These are phyloP conservation scores for Rhodotorula sp. DNA, from an alignment of 1,284 basidiomycete genomes.

Conservation along the genomic window DNA sequence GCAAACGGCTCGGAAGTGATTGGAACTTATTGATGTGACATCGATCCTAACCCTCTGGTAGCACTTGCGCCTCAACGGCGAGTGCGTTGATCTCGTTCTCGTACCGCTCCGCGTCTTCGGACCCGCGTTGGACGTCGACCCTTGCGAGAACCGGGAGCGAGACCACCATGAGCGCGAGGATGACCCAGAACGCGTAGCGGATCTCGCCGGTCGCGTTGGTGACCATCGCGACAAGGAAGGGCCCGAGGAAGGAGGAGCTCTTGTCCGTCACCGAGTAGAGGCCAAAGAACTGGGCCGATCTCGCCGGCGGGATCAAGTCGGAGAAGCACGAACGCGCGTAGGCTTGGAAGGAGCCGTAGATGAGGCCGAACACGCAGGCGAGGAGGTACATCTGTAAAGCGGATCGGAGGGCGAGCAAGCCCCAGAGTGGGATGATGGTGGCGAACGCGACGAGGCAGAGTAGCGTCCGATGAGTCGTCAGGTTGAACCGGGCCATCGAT, in stretches of 20 bases:
- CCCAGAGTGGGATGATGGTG: conserved; percentile 72
- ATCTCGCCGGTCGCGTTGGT: conserved; percentile 80
- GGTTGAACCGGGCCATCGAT: conserved; percentile 1
- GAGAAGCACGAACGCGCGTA: conserved; percentile 77
- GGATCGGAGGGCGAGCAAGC: conserved; percentile 71
- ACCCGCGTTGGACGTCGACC: conserved; percentile 63
- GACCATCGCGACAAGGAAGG: conserved; percentile 74
- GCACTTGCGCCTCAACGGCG: not conserved
- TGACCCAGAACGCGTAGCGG: conserved; percentile 82
- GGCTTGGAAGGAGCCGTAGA: conserved; percentile 76
- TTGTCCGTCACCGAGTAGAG: conserved; percentile 83
- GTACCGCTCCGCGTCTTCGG: conserved; percentile 60
- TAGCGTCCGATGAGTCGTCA: conserved; percentile 68
- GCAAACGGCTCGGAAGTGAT: no score
- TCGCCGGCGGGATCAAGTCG: conserved; percentile 70
- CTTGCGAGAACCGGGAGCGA: conserved; percentile 71
- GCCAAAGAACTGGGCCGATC: conserved; percentile 75
- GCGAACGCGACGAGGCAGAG: conserved; percentile 66
- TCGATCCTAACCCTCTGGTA: not conserved
- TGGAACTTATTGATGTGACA: no score
- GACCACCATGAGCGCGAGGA: conserved; percentile 72
- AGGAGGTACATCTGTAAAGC: conserved; percentile 79
- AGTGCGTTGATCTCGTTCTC: conserved; percentile 12
- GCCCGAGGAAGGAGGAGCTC: conserved; percentile 85
- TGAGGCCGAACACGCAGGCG: conserved; percentile 74